Evolutionary conservation across 352 stramenopile genomes (phyloP).

Genomic region (Globisporangium heterothallicum): DNA sequence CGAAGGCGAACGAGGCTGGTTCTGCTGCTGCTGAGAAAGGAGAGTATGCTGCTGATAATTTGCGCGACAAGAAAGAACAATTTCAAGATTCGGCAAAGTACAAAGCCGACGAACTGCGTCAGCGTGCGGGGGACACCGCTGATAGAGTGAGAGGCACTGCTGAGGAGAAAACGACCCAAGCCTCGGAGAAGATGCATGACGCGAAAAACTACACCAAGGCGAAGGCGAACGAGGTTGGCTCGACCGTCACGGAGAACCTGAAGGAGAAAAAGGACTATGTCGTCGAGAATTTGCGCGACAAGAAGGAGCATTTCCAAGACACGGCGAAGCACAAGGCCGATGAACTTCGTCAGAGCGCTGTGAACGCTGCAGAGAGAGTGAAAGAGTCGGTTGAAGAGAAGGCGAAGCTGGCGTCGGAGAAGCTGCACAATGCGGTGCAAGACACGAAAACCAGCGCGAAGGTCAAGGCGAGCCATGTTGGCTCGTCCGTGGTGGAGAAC

Average conservation of each 20-base stretch:
- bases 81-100: slow-evolving; percentile 19
- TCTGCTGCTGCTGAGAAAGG: too few species aligned
- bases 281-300: slow-evolving; percentile 41
- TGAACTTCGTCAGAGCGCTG: slow-evolving; percentile 10
- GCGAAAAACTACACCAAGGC: slow-evolving; percentile 25
- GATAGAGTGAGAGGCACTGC: neutral
- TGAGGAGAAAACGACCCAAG: slow-evolving; percentile 10
- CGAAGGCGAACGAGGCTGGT: too few species aligned
- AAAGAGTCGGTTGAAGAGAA: slow-evolving; percentile 9
- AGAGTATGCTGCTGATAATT: too few species aligned
- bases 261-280: slow-evolving; percentile 27
- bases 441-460: slow-evolving; percentile 25
- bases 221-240: slow-evolving; percentile 5
- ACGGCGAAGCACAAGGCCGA: slow-evolving; percentile 32
- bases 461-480: slow-evolving; percentile 10
- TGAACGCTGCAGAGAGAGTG: too few species aligned
- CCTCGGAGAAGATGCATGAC: slow-evolving; percentile 27
- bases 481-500: slow-evolving; percentile 6
- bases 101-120: too few species aligned
- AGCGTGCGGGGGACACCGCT: too few species aligned
- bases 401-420: slow-evolving; percentile 18
- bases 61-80: too few species aligned
- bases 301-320: slow-evolving; percentile 36
- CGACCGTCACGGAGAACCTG: slow-evolving; percentile 7
- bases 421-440: too few species aligned